phyloP scores from a whole-genome alignment of 805 yeast species.

The Metschnikowia reukaufii region DNA sequence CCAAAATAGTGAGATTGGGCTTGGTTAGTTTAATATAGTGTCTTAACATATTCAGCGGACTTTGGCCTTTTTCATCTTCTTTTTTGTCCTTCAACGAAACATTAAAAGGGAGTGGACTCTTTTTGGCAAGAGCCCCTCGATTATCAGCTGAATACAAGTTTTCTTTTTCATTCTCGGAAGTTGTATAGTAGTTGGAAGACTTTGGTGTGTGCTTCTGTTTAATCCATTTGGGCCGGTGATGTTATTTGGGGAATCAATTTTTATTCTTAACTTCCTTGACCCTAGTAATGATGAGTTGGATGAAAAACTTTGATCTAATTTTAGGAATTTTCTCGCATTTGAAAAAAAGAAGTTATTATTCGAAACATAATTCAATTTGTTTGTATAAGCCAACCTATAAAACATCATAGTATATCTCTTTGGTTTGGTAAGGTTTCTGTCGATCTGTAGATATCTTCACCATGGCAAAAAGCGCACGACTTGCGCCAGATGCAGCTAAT shows the following conservation, averaged over 20 bases:
- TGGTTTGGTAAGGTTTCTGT: not conserved
- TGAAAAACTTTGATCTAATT: slow-evolving; percentile 35
- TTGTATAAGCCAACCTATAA: slow-evolving; percentile 18
- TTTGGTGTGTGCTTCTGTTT: not conserved
- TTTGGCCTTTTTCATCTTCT: slow-evolving; percentile 16
- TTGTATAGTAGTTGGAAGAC: not conserved
- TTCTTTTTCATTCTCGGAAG: not conserved
- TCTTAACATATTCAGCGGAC: slow-evolving; percentile 27
- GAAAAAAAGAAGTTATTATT: slow-evolving; percentile 39
- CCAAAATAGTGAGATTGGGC: slow-evolving; percentile 83
- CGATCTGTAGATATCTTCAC: slow-evolving; percentile 1
- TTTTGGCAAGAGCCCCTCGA: not conserved
- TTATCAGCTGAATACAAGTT: not conserved
- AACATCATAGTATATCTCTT: slow-evolving; percentile 16
- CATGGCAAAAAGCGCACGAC: slow-evolving; percentile 17
- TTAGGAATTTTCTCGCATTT: slow-evolving; percentile 32
- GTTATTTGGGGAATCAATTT: not conserved
- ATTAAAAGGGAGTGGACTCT: slow-evolving; percentile 52
- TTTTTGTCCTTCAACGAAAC: slow-evolving; percentile 42
- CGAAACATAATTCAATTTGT: slow-evolving; percentile 24
- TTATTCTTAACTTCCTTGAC: slow-evolving; percentile 1
- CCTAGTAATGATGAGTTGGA: slow-evolving; percentile 29
- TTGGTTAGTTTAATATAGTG: slow-evolving; percentile 84
- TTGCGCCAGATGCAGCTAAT: slow-evolving; percentile 1
- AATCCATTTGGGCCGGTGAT: not conserved